phyloP scores from a whole-genome alignment of 441 rosid genomes.

The Melastoma candidum region DNA sequence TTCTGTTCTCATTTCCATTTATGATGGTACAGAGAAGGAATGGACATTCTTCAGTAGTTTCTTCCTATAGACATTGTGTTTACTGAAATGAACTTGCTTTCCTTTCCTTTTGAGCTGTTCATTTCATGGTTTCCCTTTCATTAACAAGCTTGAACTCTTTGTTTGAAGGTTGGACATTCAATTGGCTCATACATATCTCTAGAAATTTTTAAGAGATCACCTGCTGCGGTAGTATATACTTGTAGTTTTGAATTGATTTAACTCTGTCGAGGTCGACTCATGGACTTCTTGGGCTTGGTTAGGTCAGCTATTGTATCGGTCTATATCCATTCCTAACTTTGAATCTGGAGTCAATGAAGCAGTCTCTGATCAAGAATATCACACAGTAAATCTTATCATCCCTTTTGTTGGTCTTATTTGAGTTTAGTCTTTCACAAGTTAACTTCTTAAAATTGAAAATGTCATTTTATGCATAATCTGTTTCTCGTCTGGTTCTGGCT shows the following conservation, averaged over 20 bases:
- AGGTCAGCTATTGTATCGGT: constrained; percentile 53
- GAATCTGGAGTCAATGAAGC: constrained; percentile 43
- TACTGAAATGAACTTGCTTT: no score
- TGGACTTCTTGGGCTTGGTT: constrained; percentile 3
- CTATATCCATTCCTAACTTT: constrained; percentile 73
- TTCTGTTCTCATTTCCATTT: no score
- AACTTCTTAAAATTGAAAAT: no score
- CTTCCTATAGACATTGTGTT: no score
- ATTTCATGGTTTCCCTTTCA: no score
- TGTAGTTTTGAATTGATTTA: constrained; percentile 7
- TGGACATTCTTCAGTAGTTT: no score
- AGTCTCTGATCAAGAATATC: constrained; percentile 40
- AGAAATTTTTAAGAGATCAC: constrained; percentile 42
- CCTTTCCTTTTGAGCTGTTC: no score
- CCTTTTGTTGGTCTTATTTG: no score
- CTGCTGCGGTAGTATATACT: constrained; percentile 39
- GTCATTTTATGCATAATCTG: no score
- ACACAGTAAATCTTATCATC: constrained; percentile 12
- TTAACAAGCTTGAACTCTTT: constrained; percentile 7
- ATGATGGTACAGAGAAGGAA: no score
- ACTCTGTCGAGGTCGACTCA: constrained; percentile 3
- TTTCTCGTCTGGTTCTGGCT: no score
- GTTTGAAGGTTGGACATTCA: constrained; percentile 73
- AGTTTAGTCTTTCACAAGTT: no score
- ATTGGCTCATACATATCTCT: constrained; percentile 68